Evolutionary conservation across 805 yeast genomes (phyloP).

Genomic region (Cyberlindnera sargentensis): DNA sequence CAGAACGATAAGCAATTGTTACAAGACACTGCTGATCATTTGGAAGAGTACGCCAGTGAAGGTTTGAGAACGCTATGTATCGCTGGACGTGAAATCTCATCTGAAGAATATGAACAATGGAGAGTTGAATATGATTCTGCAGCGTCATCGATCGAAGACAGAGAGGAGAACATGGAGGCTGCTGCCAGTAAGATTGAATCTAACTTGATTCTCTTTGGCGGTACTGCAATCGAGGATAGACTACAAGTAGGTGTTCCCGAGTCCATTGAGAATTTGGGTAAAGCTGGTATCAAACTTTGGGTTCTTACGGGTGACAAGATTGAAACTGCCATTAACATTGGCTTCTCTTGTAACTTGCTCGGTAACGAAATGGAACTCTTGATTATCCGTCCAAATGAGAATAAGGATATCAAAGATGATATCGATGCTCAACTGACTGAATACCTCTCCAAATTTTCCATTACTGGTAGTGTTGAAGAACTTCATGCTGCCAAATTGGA

Average conservation of each 20-base stretch:
- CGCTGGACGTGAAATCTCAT: conserved; percentile 57
- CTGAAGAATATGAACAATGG: conserved; percentile 61
- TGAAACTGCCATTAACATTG: conserved; percentile 97
- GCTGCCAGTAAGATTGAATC: conserved; percentile 68
- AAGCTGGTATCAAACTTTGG: conserved; percentile 80
- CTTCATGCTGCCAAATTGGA: conserved; percentile 42
- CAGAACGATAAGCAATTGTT: conserved; percentile 42
- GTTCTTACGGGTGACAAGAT: conserved; percentile 95
- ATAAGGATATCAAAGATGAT: conserved; percentile 8
- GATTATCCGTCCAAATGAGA: conserved; percentile 45
- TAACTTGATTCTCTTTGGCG: conserved; percentile 61
- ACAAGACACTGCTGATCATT: conserved; percentile 58
- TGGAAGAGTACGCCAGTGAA: conserved; percentile 74
- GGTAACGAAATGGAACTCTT: conserved; percentile 71
- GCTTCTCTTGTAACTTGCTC: conserved; percentile 92
- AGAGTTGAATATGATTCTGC: conserved; percentile 54
- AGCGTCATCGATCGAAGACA: conserved; percentile 50
- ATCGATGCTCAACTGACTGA: conserved; percentile 30
- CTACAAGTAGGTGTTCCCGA: conserved; percentile 83
- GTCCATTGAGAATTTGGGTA: conserved; percentile 58
- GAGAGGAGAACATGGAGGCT: conserved; percentile 69
- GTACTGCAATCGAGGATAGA: conserved; percentile 85
- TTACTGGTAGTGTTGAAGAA: conserved; percentile 54
- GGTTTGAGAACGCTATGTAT: conserved; percentile 77
- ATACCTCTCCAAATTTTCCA: conserved; percentile 38